phyloP scores from a whole-genome alignment of 805 yeast genomes.

The Clavispora carvajalis region DNA sequence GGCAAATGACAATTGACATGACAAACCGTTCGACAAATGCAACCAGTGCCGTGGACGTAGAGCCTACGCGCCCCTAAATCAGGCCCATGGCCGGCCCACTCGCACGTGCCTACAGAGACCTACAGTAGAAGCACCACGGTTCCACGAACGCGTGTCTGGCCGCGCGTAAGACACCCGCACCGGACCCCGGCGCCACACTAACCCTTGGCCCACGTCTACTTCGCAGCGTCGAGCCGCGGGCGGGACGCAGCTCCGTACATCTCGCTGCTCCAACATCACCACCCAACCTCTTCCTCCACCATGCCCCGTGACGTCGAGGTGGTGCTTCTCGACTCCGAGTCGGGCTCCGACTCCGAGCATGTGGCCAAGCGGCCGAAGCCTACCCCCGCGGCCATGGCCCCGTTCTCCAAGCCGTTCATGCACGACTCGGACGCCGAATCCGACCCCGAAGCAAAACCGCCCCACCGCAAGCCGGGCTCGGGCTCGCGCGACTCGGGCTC shows the following conservation, averaged over 20 bases:
- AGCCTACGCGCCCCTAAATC: too few species aligned
- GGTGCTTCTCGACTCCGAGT: slow-evolving; percentile 14
- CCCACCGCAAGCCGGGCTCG: too few species aligned
- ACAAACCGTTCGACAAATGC: too few species aligned
- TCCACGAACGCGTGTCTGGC: too few species aligned
- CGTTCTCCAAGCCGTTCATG: slow-evolving; percentile 13
- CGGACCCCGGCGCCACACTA: too few species aligned
- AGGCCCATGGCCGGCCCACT: too few species aligned
- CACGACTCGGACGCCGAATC: slow-evolving; percentile 11
- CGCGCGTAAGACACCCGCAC: not conserved
- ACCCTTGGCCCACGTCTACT: too few species aligned
- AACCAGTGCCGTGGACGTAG: too few species aligned
- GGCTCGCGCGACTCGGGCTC: too few species aligned
- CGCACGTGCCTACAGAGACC: too few species aligned
- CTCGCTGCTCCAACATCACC: not conserved
- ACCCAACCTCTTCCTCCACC: not conserved
- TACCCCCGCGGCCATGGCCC: slow-evolving; percentile 4
- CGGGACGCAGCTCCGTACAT: not conserved
- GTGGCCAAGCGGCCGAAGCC: slow-evolving; percentile 8
- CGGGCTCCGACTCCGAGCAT: slow-evolving; percentile 9
- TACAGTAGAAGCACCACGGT: too few species aligned
- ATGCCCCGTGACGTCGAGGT: slow-evolving; percentile 4
- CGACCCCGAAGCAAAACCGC: not conserved
- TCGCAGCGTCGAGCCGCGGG: not conserved
- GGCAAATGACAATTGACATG: too few species aligned